Percentiles rank a stretch among this genome's conserved stretches.
These are phyloP conservation scores for Populus alba DNA, from an alignment of 345 rosid genomes.

Conservation along the genomic window DNA sequence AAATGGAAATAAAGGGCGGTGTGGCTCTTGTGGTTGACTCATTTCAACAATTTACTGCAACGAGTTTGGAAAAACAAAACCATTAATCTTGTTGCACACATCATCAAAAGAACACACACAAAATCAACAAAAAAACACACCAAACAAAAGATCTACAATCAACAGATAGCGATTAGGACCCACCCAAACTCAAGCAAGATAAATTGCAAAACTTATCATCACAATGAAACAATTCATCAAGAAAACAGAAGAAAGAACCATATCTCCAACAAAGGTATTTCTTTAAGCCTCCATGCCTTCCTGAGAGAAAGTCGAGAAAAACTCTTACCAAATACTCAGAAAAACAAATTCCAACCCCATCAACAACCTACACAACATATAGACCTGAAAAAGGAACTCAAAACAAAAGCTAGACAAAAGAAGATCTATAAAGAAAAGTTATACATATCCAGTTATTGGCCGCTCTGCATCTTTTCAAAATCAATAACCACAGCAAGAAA, in stretches of 20 bases:
- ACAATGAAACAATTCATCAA: not conserved
- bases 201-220: not conserved
- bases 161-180: not conserved
- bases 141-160: not conserved
- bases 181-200: not conserved
- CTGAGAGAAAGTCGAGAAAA: not conserved
- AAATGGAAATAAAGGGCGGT: constrained; percentile 66
- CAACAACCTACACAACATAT: not conserved
- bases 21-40: constrained; percentile 82
- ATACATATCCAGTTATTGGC: not conserved
- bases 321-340: not conserved
- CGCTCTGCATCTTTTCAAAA: not conserved
- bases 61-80: not conserved
- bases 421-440: not conserved
- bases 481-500: not conserved
- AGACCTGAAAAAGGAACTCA: not conserved
- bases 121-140: not conserved
- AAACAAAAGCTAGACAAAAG: not conserved
- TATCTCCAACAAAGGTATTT: not conserved
- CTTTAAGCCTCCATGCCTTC: too few relatives aligned
- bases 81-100: not conserved
- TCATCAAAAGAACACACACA: not conserved
- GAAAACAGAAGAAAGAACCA: not conserved
- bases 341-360: not conserved
- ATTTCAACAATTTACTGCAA: constrained; percentile 48